Evolutionary conservation across 208 protist species (phyloP).

Genomic region (Crithidia expoeki): DNA sequence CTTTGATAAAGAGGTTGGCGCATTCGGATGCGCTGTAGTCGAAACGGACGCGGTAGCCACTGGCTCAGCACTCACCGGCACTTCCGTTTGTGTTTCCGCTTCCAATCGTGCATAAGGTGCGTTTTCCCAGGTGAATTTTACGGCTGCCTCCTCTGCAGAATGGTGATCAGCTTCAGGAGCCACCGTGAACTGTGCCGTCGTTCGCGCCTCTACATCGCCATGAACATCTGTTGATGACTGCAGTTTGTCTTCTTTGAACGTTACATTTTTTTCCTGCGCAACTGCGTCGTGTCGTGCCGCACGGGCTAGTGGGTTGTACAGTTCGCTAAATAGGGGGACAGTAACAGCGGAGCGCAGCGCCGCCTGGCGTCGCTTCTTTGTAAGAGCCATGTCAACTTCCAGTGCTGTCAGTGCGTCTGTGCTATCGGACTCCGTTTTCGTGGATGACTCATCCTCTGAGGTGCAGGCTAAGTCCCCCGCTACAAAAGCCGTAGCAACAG

Average conservation of each 20-base stretch:
- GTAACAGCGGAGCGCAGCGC: conserved; percentile 28
- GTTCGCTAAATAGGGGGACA: conserved; percentile 40
- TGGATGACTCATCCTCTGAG: conserved; percentile 8
- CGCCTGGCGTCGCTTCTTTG: conserved; percentile 30
- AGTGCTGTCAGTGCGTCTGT: conserved; percentile 49
- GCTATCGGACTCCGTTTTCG: conserved; percentile 18
- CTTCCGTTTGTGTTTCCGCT: not conserved
- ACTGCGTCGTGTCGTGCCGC: not conserved
- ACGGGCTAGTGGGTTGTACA: conserved; percentile 45
- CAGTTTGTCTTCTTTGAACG: too few species aligned
- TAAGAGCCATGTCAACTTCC: conserved; percentile 52
- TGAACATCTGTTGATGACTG: too few species aligned
- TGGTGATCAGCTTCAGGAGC: too few species aligned
- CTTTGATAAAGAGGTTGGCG: not conserved
- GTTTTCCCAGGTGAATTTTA: not conserved
- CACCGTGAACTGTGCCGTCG: too few species aligned
- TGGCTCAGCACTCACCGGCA: not conserved
- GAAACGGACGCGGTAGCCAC: not conserved
- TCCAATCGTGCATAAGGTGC: not conserved
- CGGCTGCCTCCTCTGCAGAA: not conserved
- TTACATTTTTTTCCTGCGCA: not conserved
- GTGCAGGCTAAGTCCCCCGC: not conserved
- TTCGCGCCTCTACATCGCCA: too few species aligned
- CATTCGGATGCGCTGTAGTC: not conserved
- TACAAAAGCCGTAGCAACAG: not conserved